These are phyloP conservation scores for Stereum hirsutum DNA, from an alignment of 1,284 basidiomycete genomes.

Conservation along the genomic window DNA sequence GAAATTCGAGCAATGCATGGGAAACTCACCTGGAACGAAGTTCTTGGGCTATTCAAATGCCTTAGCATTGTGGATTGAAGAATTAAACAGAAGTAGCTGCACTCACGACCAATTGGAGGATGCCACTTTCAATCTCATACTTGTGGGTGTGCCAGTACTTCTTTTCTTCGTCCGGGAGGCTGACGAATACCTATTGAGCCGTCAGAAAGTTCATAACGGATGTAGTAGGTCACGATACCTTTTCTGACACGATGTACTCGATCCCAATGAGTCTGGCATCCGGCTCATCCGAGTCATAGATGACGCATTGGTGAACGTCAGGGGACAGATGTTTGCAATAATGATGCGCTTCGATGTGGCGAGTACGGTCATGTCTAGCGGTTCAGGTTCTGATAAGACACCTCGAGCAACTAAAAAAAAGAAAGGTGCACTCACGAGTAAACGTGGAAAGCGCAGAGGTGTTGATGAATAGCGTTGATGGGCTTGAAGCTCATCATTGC, in stretches of 20 bases:
- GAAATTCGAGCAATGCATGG: not conserved
- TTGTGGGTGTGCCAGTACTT: constrained; percentile 39
- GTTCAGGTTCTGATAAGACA: not conserved
- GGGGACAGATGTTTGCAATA: constrained; percentile 28
- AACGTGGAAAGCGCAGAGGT: constrained; percentile 35
- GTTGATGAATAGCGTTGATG: constrained; percentile 36
- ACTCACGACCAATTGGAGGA: constrained; percentile 26
- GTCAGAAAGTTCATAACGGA: not conserved
- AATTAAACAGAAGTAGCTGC: not conserved
- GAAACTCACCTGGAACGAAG: constrained; percentile 26
- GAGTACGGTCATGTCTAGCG: constrained; percentile 25
- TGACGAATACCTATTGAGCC: constrained; percentile 23
- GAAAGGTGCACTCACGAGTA: constrained; percentile 20
- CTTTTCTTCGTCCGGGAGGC: constrained; percentile 35
- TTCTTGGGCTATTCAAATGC: constrained; percentile 21
- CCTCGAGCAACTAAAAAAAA: not conserved
- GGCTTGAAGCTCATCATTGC: constrained; percentile 36
- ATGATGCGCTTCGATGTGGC: constrained; percentile 32
- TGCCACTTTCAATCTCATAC: constrained; percentile 37
- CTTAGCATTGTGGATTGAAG: not conserved
- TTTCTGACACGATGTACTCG: constrained; percentile 40
- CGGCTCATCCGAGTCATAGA: constrained; percentile 35
- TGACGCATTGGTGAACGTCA: constrained; percentile 25
- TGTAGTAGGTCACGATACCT: constrained; percentile 14
- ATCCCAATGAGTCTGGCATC: constrained; percentile 41